A percentile compares a stretch with the other conserved stretches of the same genome.
phyloP scores from a whole-genome alignment of 2,329 filamentous ascomycete genomes.

The Trichoderma sp. region DNA sequence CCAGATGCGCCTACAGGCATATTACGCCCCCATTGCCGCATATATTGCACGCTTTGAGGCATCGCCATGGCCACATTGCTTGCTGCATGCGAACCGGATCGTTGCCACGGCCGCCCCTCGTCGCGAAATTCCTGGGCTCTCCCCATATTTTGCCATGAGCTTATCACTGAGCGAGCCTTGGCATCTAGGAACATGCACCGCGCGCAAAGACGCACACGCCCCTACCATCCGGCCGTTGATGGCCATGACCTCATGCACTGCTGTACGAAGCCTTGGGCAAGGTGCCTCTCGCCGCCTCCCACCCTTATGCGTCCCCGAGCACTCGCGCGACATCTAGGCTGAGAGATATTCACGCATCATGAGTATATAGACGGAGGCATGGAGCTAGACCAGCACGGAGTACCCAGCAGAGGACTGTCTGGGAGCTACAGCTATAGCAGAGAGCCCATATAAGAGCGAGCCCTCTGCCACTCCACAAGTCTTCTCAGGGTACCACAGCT shows the following conservation, averaged over 20 bases:
- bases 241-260: background rate
- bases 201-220: slow-evolving; percentile 10
- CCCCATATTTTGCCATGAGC: slow-evolving; percentile 24
- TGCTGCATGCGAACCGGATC: slow-evolving; percentile 22
- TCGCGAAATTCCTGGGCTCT: background rate
- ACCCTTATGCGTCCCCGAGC: background rate
- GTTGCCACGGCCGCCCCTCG: slow-evolving; percentile 16
- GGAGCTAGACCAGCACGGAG: background rate
- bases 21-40: slow-evolving; percentile 14
- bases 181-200: slow-evolving; percentile 22
- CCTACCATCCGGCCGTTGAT: background rate
- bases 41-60: background rate
- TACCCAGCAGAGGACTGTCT: background rate
- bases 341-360: background rate
- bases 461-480: background rate
- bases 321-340: background rate
- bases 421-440: background rate
- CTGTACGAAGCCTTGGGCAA: background rate
- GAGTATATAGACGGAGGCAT: background rate
- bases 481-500: slow-evolving; percentile 1
- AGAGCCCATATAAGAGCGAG: background rate
- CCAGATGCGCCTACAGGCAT: slow-evolving; percentile 5
- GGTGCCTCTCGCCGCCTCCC: background rate
- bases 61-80: background rate
- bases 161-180: slow-evolving; percentile 23